Percentiles rank a stretch among this genome's conserved stretches.
These are phyloP conservation scores for Carex scoparia DNA, from an alignment of 176 grass and related monocot genomes.

Conservation along the genomic window DNA sequence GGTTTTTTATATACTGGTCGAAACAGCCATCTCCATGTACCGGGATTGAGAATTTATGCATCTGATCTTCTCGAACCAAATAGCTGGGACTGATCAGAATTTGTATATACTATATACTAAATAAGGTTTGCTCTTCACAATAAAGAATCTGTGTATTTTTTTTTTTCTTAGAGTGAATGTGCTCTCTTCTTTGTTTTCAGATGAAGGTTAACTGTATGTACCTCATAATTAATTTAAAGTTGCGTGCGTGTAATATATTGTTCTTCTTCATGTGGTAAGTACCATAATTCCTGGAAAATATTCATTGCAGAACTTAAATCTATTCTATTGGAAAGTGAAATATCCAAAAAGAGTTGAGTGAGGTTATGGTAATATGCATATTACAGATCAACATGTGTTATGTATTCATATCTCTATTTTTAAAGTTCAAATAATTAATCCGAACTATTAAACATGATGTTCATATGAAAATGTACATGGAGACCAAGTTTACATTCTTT, in stretches of 20 bases:
- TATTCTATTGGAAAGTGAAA: background rate
- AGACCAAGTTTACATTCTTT: no score
- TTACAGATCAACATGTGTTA: no score
- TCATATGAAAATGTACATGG: no score
- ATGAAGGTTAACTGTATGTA: background rate
- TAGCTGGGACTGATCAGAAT: background rate
- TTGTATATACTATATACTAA: background rate
- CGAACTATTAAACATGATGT: no score
- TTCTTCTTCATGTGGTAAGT: background rate
- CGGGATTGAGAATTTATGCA: background rate
- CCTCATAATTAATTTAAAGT: background rate
- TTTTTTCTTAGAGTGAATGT: background rate
- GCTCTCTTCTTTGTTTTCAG: background rate
- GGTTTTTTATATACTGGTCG: background rate
- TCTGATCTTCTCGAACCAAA: background rate
- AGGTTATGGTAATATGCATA: no score
- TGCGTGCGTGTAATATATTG: background rate
- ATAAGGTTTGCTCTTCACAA: background rate
- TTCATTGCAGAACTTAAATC: background rate
- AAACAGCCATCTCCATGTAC: background rate
- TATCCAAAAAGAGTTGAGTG: background rate
- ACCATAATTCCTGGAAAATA: background rate
- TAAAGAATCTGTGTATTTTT: conserved; percentile 1
- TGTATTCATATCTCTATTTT: no score
- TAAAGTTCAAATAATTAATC: no score